phyloP scores from a whole-genome alignment of 164 flowering plant genomes.

The Vitis labrusca region DNA sequence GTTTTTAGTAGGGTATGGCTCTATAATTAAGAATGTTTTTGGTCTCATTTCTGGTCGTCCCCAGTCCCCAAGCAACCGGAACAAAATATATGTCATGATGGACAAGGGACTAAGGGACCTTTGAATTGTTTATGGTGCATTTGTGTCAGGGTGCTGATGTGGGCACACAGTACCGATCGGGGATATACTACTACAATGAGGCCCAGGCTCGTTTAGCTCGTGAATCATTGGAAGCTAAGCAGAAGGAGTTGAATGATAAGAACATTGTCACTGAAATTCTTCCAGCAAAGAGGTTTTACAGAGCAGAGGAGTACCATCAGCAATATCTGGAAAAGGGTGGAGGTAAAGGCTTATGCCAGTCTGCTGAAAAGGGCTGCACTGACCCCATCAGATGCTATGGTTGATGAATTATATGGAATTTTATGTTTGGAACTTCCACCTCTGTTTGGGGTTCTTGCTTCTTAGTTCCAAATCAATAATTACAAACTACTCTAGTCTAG shows the following conservation, averaged over 20 bases:
- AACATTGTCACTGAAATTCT: slow-evolving; percentile 73
- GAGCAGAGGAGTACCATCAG: slow-evolving; percentile 74
- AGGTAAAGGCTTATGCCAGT: slow-evolving; percentile 50
- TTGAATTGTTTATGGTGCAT: no score
- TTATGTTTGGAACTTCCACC: no score
- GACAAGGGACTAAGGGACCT: no score
- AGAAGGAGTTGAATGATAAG: slow-evolving; percentile 38
- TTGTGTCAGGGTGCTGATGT: slow-evolving; percentile 64
- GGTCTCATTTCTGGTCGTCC: no score
- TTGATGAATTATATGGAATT: slow-evolving; percentile 14
- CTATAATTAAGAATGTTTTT: no score
- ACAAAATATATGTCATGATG: no score
- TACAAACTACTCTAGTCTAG: no score
- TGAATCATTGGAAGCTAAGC: slow-evolving; percentile 66
- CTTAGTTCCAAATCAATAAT: no score
- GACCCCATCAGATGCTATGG: slow-evolving; percentile 88
- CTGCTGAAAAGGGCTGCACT: slow-evolving; percentile 76
- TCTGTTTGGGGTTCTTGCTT: no score
- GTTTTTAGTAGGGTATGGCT: no score
- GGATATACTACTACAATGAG: slow-evolving; percentile 75
- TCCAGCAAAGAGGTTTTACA: slow-evolving; percentile 67
- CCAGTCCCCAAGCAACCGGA: no score
- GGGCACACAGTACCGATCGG: slow-evolving; percentile 84
- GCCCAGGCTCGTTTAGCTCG: slow-evolving; percentile 50
- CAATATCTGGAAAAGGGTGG: slow-evolving; percentile 75